A percentile compares a stretch with the other conserved stretches of the same genome.
Conservation (phyloP, 2,329 filamentous ascomycete genomes). For the Fusarium zealandicum region DNA sequence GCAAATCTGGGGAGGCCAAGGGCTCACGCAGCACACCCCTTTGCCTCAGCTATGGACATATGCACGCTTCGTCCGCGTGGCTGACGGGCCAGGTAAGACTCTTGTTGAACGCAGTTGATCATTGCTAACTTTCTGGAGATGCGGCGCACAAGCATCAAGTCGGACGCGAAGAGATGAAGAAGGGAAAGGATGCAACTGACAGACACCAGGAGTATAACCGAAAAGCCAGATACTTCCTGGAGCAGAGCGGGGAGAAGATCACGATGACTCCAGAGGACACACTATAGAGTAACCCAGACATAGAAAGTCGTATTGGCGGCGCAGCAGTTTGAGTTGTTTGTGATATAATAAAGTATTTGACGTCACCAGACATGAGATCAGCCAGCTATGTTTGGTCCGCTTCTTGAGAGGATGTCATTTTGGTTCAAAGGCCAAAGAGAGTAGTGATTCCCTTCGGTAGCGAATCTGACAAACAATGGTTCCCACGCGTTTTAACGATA, state of each 20-base stretch:
- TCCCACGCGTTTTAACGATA: no score
- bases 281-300: constrained; percentile 2
- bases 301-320: no score
- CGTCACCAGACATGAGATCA: no score
- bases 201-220: constrained; percentile 67
- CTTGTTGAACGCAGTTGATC: neutral
- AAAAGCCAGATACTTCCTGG: constrained; percentile 67
- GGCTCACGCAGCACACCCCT: constrained; percentile 88
- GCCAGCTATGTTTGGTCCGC: no score
- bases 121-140: constrained; percentile 54
- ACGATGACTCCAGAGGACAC: constrained; percentile 34
- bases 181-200: constrained; percentile 62
- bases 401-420: no score
- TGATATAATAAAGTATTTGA: no score
- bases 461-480: no score
- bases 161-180: constrained; percentile 76
- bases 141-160: constrained; percentile 84
- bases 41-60: constrained; percentile 74
- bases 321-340: no score
- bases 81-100: constrained; percentile 70
- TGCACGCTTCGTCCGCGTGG: constrained; percentile 78
- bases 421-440: no score
- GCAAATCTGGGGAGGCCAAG: constrained; percentile 86
- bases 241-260: constrained; percentile 55
- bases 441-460: no score